Conservation (phyloP, 2,329 filamentous ascomycete genomes). For the Dactylellina sp. region DNA sequence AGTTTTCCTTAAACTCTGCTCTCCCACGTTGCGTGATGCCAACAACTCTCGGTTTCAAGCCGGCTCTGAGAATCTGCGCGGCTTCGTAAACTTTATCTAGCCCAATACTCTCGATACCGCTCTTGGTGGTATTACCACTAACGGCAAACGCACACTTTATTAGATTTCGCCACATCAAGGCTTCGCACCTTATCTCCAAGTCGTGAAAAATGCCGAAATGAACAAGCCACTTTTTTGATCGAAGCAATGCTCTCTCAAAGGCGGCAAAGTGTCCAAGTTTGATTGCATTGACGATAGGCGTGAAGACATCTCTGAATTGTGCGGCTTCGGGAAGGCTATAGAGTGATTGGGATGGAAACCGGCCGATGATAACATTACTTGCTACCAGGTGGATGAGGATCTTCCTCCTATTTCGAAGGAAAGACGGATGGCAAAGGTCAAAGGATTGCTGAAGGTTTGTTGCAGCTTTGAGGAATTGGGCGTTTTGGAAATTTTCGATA, state of each 20-base stretch:
- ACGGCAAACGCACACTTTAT: conserved; percentile 47
- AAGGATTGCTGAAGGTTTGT: conserved; percentile 33
- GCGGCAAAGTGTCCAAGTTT: conserved; percentile 41
- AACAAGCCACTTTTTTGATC: conserved; percentile 47
- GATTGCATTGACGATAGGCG: conserved; percentile 38
- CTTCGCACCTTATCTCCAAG: conserved; percentile 49
- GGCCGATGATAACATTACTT: conserved; percentile 46
- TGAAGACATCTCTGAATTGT: conserved; percentile 46
- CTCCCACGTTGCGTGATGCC: conserved; percentile 23
- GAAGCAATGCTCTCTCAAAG: conserved; percentile 29
- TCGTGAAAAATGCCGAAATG: conserved; percentile 51
- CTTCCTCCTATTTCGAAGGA: conserved; percentile 45
- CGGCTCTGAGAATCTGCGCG: conserved; percentile 14
- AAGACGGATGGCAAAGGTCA: conserved; percentile 50
- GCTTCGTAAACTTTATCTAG: conserved; percentile 50
- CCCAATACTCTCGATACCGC: conserved; percentile 44
- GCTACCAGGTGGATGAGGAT: conserved; percentile 51
- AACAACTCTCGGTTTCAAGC: conserved; percentile 25
- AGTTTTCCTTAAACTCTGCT: conserved; percentile 30
- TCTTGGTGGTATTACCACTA: conserved; percentile 48
- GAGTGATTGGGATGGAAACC: conserved; percentile 35
- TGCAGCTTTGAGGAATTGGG: conserved; percentile 47
- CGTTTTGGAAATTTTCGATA: conserved; percentile 55
- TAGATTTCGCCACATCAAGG: conserved; percentile 44
- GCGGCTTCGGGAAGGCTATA: conserved; percentile 43